Base-by-base conservation (phyloP, 2,329 filamentous ascomycete species). In the Coccinonectria pachysandricola region DNA sequence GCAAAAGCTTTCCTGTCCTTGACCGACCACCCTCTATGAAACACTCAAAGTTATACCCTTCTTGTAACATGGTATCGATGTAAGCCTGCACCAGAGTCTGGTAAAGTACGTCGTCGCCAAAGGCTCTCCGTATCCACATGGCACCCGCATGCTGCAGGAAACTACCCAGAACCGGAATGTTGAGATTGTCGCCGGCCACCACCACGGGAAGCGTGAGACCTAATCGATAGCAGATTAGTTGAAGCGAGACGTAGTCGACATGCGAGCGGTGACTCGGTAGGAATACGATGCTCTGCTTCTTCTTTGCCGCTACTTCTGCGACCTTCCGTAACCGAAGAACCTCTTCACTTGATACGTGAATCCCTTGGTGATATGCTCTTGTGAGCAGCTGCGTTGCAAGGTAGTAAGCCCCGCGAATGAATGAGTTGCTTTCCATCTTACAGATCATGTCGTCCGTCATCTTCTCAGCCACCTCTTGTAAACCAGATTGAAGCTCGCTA, bases 391-490 rank as follows among this genome's bases (percentile, higher is more conserved):
- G 88, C 2, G 87, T 93, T 24, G 66, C 67, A 19, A 94, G 50
- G 52, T 95, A 98, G 52, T 96, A 96, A 23, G 91, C 88, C 13
- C 84, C 75, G 24, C 91, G 68, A 42, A 98, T 94, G 49, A 96
- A 96, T 3, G 73, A 64, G 51, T 87, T 92, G 64, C 80, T 92
- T 56, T 98, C 91, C 68, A 96, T 88, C 59, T 98, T 98, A 70
- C 88, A 96, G 36, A 98, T 95, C 91, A 98, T 96, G 37, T 79
- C 75, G 49, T 94, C 85, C 13, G 86, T 84, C 70, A 91, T 78
- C 39, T 79, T 77, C 37, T 91, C 84, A 4, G 84, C 81, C 4
- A 95, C 78, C 48, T 94, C 77, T 28, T 75, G 68, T 23, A 98
- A 61, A 31, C 78, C 78, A 19, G 65, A 64, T 47, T 86, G 76